These are phyloP conservation scores for Coriolopsis trogii DNA, from an alignment of 1,284 basidiomycete species.

Conservation along the genomic window DNA sequence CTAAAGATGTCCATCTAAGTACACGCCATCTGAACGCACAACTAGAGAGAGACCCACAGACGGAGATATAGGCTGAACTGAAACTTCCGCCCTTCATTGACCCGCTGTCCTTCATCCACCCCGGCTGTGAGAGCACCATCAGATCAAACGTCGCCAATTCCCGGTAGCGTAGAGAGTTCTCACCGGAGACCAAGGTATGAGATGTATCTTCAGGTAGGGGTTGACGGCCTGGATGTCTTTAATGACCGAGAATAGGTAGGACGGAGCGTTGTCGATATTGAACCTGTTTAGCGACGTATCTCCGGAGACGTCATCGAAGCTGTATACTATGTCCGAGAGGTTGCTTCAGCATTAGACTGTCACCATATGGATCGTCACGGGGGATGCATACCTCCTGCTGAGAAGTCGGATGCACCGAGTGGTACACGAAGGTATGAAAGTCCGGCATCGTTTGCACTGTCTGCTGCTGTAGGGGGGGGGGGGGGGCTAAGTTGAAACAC, in stretches of 20 bases:
- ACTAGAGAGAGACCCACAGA: slow-evolving; percentile 35
- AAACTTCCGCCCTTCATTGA: slow-evolving; percentile 50
- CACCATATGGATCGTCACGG: background rate
- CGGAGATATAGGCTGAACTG: slow-evolving; percentile 36
- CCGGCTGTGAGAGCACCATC: slow-evolving; percentile 39
- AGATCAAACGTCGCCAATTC: background rate
- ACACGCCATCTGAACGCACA: too few relatives aligned
- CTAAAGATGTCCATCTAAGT: slow-evolving; percentile 35
- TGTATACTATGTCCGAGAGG: slow-evolving; percentile 41
- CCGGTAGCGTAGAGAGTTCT: slow-evolving; percentile 13
- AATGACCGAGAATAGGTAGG: slow-evolving; percentile 48
- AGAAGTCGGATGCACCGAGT: slow-evolving; percentile 55
- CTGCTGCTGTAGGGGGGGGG: slow-evolving; percentile 40
- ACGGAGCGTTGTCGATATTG: slow-evolving; percentile 46
- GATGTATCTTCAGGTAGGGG: slow-evolving; percentile 42
- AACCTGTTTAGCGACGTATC: slow-evolving; percentile 47
- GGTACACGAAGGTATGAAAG: slow-evolving; percentile 55
- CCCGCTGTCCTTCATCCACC: slow-evolving; percentile 52
- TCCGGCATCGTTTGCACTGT: slow-evolving; percentile 48
- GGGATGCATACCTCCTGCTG: slow-evolving; percentile 23
- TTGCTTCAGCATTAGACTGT: background rate
- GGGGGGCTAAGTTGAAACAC: too few relatives aligned
- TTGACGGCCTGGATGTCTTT: slow-evolving; percentile 51
- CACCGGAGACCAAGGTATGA: slow-evolving; percentile 56
- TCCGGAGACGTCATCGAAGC: slow-evolving; percentile 46